Evolutionary conservation across 1,284 basidiomycete genomes (phyloP), one percentile per base, ranked within the genome.

Genomic region (Rhodofomes roseus): DNA sequence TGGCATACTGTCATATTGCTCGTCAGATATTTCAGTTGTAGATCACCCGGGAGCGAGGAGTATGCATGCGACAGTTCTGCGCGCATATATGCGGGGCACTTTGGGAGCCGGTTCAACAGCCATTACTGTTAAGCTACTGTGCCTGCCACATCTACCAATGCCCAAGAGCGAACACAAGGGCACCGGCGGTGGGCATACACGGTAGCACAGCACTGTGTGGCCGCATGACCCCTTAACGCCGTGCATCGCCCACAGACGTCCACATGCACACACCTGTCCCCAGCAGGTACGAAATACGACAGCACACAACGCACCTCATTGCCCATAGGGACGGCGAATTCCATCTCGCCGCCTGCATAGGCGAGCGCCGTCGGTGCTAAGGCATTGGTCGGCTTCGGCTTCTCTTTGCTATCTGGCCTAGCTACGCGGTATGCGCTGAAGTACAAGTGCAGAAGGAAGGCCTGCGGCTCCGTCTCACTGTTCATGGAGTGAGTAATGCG

Each of bases 261-360:
- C 31, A n/a, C 31, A 36, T 52, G 20, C 31, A 20, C 50, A 52
- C 50, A n/a, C 22, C 50, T 36, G 31, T 2, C 22, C 14, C 36
- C 27, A 16, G 20, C 5, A 25, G n/a, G 22, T 20, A 59, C 31
- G 16, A 27, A 29, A n/a, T 16, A 48, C 9, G 18, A 25, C 22
- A 29, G 22, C 2, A 7, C 4, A 29, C 2, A 34, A 73, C 79
- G 58, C 69, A 85, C 89, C 73, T 90, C 86, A 9, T 71, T 61
- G 52, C 85, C 84, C 84, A 90, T 87, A 57, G 89, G 81, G n/a
- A 92, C 81, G 1, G 71, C 65, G 69, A 86, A 92, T 59, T 90
- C 85, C 51, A 81, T 77, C 63, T 82, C 77, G 1, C 85, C 84
- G 5, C 90, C 90, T 9, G 85, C 76, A 71, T 92, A 92, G 0